Evolutionary conservation across 495 filamentous ascomycete genomes (phyloP).

Genomic region (Aspergillus kassunensis): DNA sequence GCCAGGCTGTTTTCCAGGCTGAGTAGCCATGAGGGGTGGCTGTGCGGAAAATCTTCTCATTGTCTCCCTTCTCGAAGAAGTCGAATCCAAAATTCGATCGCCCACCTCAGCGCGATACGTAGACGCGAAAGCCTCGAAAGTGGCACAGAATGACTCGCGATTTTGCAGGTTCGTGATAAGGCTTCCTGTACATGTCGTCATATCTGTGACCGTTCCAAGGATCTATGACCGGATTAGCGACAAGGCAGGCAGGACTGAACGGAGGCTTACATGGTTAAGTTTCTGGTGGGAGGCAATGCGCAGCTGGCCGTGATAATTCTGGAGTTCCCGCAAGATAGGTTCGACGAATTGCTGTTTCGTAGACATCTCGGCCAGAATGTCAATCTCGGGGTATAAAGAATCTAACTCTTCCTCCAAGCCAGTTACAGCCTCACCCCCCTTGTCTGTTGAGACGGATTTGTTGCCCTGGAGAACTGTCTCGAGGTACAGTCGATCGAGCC

Average conservation of each 20-base stretch:
- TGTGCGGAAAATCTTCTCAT: slow-evolving; percentile 29
- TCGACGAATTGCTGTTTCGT: slow-evolving; percentile 56
- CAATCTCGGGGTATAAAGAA: slow-evolving; percentile 59
- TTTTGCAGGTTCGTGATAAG: slow-evolving; percentile 27
- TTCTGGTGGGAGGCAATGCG: slow-evolving; percentile 29
- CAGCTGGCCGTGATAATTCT: slow-evolving; percentile 30
- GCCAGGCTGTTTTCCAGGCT: slow-evolving; percentile 14
- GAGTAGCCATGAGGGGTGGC: slow-evolving; percentile 13
- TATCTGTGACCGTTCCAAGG: slow-evolving; percentile 29
- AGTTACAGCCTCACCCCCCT: slow-evolving; percentile 20
- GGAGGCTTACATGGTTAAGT: slow-evolving; percentile 30
- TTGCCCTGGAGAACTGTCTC: slow-evolving; percentile 22
- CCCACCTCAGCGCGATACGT: slow-evolving; percentile 33
- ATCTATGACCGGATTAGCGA: slow-evolving; percentile 21
- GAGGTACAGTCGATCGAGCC: slow-evolving; percentile 43
- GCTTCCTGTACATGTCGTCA: slow-evolving; percentile 33
- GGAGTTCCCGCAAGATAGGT: slow-evolving; percentile 47
- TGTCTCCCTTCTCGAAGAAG: slow-evolving; percentile 29
- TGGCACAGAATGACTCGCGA: slow-evolving; percentile 36
- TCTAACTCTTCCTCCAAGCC: slow-evolving; percentile 56
- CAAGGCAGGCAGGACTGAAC: not conserved
- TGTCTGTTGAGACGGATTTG: not conserved
- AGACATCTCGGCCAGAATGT: slow-evolving; percentile 59
- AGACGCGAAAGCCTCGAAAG: slow-evolving; percentile 30
- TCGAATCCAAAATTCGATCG: slow-evolving; percentile 19